Conservation (phyloP, 1,139 yeast genomes). For the Blastobotrys petasosporus region DNA sequence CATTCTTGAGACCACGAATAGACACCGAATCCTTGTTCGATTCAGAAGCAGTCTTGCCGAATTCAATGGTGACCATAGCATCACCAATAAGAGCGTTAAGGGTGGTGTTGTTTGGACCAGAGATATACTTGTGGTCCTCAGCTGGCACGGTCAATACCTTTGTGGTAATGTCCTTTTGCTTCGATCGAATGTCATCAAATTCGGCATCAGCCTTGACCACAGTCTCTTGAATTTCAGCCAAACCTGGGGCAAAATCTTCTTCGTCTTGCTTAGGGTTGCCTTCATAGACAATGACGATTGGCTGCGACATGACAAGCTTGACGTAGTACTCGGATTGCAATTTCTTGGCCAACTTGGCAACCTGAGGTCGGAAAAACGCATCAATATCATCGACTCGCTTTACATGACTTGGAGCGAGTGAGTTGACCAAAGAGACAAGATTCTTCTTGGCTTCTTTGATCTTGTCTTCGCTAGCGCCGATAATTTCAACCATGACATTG, state of each 20-base stretch:
- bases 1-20: constrained; percentile 56
- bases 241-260: constrained; percentile 45
- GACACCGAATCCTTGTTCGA: constrained; percentile 42
- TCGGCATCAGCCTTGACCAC: constrained; percentile 44
- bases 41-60: constrained; percentile 17
- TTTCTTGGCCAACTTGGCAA: constrained; percentile 38
- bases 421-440: constrained; percentile 67
- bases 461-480: constrained; percentile 40
- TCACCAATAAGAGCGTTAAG: constrained; percentile 43
- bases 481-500: constrained; percentile 39
- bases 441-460: constrained; percentile 56
- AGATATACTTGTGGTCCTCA: constrained; percentile 51
- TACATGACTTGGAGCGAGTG: constrained; percentile 62
- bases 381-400: constrained; percentile 61
- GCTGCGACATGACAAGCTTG: constrained; percentile 45
- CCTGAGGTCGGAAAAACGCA: constrained; percentile 53
- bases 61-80: constrained; percentile 23
- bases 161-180: constrained; percentile 51
- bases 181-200: constrained; percentile 53
- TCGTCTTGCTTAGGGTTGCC: constrained; percentile 36
- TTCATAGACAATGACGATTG: constrained; percentile 41
- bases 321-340: constrained; percentile 48
- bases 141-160: constrained; percentile 46
- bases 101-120: constrained; percentile 46
- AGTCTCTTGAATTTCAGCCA: constrained; percentile 30